Conservation (phyloP, 2,329 filamentous ascomycete species). For the Malbranchea zuffiana region DNA sequence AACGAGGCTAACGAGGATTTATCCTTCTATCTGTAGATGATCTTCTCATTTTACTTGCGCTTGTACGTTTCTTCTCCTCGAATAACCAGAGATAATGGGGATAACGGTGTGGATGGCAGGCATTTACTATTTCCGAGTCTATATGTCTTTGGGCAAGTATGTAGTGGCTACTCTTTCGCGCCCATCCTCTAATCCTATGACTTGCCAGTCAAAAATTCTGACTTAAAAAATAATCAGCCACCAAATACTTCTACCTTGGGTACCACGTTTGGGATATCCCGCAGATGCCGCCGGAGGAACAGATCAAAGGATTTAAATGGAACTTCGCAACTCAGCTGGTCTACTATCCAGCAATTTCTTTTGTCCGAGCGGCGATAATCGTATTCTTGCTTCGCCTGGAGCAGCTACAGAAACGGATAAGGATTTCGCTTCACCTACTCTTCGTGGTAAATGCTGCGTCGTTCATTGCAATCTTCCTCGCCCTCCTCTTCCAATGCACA, state of each 20-base stretch:
- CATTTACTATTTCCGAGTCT: not conserved
- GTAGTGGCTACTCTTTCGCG: not conserved
- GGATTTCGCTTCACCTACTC: slow-evolving; percentile 7
- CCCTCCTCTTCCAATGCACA: slow-evolving; percentile 32
- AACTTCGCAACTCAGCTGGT: slow-evolving; percentile 10
- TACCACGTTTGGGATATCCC: slow-evolving; percentile 5
- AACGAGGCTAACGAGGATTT: no score
- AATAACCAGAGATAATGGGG: no score
- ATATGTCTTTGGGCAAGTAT: not conserved
- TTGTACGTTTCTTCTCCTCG: slow-evolving; percentile 1
- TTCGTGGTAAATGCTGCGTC: slow-evolving; percentile 26
- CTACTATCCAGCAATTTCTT: slow-evolving; percentile 10
- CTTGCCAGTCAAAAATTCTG: no score
- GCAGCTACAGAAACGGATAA: slow-evolving; percentile 6
- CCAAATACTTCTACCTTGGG: slow-evolving; percentile 1
- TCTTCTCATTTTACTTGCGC: slow-evolving; percentile 7
- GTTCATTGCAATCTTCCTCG: slow-evolving; percentile 30
- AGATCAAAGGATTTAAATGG: not conserved
- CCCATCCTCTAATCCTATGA: no score
- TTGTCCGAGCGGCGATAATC: slow-evolving; percentile 10
- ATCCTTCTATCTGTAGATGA: slow-evolving; percentile 9
- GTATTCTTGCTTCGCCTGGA: slow-evolving; percentile 12
- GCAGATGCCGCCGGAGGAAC: not conserved
- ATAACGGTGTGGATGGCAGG: not conserved
- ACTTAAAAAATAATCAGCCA: not conserved